Conservation (phyloP, 768 basidiomycete species). For the Rubroboletus pulcherrimus region DNA sequence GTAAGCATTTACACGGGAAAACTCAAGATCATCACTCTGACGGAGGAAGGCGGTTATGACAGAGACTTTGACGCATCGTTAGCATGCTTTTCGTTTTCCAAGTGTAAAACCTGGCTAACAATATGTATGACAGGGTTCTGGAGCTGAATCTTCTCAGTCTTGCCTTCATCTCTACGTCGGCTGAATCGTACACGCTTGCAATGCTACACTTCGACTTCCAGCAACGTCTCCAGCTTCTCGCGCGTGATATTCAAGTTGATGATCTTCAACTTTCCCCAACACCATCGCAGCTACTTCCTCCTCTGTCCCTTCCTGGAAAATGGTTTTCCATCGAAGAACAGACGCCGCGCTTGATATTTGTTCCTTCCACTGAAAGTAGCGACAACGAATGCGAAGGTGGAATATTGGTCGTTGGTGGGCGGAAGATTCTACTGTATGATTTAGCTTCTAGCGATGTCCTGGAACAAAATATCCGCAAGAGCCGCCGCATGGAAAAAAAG, state of each 20-base stretch:
- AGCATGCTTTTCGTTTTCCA: conserved; percentile 26
- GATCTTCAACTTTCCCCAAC: conserved; percentile 50
- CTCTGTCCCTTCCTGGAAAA: conserved; percentile 50
- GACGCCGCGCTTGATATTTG: conserved; percentile 38
- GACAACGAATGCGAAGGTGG: conserved; percentile 52
- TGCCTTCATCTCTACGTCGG: conserved; percentile 47
- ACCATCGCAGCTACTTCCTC: conserved; percentile 43
- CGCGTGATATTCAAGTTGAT: conserved; percentile 50
- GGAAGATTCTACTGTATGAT: conserved; percentile 60
- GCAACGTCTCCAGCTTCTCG: conserved; percentile 57
- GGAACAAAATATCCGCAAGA: conserved; percentile 53
- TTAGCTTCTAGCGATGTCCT: conserved; percentile 44
- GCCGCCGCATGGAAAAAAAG: conserved; percentile 48
- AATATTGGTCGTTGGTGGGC: conserved; percentile 66
- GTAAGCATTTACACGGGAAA: conserved; percentile 68
- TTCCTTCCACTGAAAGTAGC: conserved; percentile 25
- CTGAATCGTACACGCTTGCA: conserved; percentile 51
- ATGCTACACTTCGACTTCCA: conserved; percentile 67
- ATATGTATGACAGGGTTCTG: conserved; percentile 41
- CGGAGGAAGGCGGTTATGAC: conserved; percentile 49
- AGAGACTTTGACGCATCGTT: conserved; percentile 63
- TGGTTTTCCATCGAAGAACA: conserved; percentile 38
- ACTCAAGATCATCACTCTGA: conserved; percentile 57
- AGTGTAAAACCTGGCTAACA: conserved; percentile 2
- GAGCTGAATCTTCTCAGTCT: conserved; percentile 69